Evolutionary conservation across 192 early-diverging fungal species (phyloP).

Genomic region (Backusella luteola): DNA sequence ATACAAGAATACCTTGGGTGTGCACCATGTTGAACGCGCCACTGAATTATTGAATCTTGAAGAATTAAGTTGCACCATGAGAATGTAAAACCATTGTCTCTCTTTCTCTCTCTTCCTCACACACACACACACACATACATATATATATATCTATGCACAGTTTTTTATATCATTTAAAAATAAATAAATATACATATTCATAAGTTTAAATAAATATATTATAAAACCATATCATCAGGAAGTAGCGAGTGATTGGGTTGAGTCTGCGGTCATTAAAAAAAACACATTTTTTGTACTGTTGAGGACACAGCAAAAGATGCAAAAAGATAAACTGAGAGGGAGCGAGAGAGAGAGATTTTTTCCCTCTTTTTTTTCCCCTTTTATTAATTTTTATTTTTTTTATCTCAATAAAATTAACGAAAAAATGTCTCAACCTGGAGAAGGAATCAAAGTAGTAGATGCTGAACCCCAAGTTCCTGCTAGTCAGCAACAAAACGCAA

Average conservation of each 20-base stretch:
- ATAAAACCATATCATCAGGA: too few species aligned
- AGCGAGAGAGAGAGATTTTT: background rate
- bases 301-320: too few species aligned
- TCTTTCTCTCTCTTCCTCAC: too few species aligned
- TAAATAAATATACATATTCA: too few species aligned
- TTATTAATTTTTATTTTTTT: constrained; percentile 8
- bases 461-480: constrained; percentile 23
- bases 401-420: background rate
- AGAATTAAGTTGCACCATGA: background rate
- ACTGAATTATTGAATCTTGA: background rate
- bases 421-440: constrained; percentile 14
- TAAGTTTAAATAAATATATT: background rate
- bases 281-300: background rate
- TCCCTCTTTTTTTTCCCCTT: background rate
- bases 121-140: too few species aligned
- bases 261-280: background rate
- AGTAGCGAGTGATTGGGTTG: too few species aligned
- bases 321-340: too few species aligned
- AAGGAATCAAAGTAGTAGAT: constrained; percentile 34
- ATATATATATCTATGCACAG: too few species aligned
- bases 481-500: background rate
- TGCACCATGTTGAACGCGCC: background rate
- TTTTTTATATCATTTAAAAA: too few species aligned
- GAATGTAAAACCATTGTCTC: background rate
- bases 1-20: background rate